Evolutionary conservation across 2,329 filamentous ascomycete genomes (phyloP).

Genomic region (Venturia pyrina): DNA sequence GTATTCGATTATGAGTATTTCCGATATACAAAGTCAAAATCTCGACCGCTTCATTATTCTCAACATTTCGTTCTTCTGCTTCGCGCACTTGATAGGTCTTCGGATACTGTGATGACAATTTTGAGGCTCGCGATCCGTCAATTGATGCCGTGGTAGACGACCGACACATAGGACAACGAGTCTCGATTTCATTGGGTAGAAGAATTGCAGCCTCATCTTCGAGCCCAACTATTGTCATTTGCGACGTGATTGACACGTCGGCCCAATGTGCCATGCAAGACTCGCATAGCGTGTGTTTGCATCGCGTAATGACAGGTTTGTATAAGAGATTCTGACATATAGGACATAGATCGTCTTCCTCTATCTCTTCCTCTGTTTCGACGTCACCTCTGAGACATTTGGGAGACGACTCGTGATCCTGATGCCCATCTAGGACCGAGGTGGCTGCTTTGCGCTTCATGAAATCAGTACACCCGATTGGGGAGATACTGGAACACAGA

Average conservation of each 20-base stretch:
- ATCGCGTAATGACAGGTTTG: slow-evolving; percentile 32
- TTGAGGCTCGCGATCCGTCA: slow-evolving; percentile 19
- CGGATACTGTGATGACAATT: slow-evolving; percentile 27
- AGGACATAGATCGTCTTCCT: slow-evolving; percentile 34
- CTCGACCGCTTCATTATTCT: slow-evolving; percentile 22
- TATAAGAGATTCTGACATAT: slow-evolving; percentile 36
- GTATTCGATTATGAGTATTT: slow-evolving; percentile 28
- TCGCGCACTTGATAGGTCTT: slow-evolving; percentile 25
- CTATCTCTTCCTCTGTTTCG: not conserved
- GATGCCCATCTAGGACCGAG: not conserved
- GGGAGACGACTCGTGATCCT: not conserved
- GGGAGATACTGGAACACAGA: not conserved
- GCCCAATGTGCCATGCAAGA: slow-evolving; percentile 39
- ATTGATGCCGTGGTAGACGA: slow-evolving; percentile 27
- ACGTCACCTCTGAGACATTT: not conserved
- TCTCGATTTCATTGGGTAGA: slow-evolving; percentile 25
- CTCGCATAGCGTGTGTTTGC: slow-evolving; percentile 34
- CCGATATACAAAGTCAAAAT: slow-evolving; percentile 35
- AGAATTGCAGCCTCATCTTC: slow-evolving; percentile 21
- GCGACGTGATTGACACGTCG: slow-evolving; percentile 28
- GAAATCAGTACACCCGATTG: too few species aligned
- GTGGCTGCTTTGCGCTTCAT: not conserved
- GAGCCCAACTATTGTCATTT: slow-evolving; percentile 30
- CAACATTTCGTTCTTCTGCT: slow-evolving; percentile 24
- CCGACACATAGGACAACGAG: slow-evolving; percentile 37